Evolutionary conservation across 345 rosid species (phyloP), one percentile per base, ranked within the genome.

Genomic region (Eucalyptus globulus): DNA sequence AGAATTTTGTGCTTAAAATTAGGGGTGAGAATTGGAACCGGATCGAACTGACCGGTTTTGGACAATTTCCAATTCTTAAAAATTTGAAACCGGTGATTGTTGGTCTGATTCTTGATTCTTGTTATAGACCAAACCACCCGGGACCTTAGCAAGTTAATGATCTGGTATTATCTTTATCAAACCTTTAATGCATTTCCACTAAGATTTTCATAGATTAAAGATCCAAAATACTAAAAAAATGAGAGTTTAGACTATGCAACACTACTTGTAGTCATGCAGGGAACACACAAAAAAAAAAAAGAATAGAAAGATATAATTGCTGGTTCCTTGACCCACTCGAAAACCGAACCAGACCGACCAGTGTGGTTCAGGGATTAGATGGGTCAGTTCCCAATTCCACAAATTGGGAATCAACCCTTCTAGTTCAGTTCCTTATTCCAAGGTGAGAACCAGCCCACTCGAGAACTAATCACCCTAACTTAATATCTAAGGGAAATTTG

Each of bases 311-410:
- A 56, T 24, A 56, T 10, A 24, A 1, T 56, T 22, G 14, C 6
- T 9, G 13, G 29, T 24, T 56, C 29, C 62, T 56, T 22, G 29
- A 56, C 13, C 29, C 29, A 56, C 29, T 56, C 29, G 4, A 26
- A 56, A 56, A 24, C 13, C 3, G 0, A 56, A 56, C 27, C 21
- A 9, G 6, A 56, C 29, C 3, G 1, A 56, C 13, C 0, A 24
- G 2, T 56, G 6, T 56, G 29, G 29, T 56, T 56, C 6, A 9
- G 0, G 14, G 62, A 24, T 56, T 26, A 56, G 27, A 24, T 24
- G 13, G 29, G 29, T 56, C 3, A 0, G 14, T 24, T 56, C 62
- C 62, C 13, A 9, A 24, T 56, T 56, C 62, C 6, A 56, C 13
- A 56, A 56, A 56, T 11, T 56, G 3, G 29, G 29, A 56, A 56